A percentile compares a stretch with the other conserved stretches of the same genome.
phyloP scores from a whole-genome alignment of 2,329 filamentous ascomycete species.

The Emmonsia crescens region DNA sequence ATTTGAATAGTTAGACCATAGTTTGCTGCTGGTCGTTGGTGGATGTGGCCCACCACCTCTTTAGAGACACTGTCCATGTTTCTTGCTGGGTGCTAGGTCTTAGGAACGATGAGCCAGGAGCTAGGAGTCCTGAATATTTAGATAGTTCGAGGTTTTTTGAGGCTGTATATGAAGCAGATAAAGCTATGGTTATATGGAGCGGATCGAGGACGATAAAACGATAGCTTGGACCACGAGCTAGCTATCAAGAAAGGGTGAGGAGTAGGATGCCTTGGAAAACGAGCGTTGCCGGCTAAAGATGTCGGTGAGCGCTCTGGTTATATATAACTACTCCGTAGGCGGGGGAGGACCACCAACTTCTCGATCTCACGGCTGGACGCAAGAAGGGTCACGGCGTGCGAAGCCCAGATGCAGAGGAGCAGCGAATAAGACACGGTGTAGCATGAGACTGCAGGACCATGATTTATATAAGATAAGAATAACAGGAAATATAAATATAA shows the following conservation, averaged over 20 bases:
- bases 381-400: background rate
- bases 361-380: background rate
- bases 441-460: background rate
- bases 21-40: conserved; percentile 27
- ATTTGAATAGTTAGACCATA: conserved; percentile 37
- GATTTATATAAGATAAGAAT: background rate
- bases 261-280: background rate
- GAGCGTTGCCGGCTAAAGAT: background rate
- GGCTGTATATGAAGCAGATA: background rate
- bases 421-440: background rate
- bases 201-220: background rate
- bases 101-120: background rate
- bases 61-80: conserved; percentile 10
- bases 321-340: background rate
- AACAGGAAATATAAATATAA: background rate
- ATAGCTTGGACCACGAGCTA: background rate
- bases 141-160: background rate
- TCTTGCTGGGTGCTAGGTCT: background rate
- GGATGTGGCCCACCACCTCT: conserved; percentile 9
- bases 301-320: background rate
- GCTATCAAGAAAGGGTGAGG: background rate
- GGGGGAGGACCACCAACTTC: background rate
- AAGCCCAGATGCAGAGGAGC: background rate
- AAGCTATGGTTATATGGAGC: background rate
- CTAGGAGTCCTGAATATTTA: background rate